These are phyloP conservation scores for Blepharisma japonicum DNA, from an alignment of 73 alveolate genomes.

Conservation along the genomic window DNA sequence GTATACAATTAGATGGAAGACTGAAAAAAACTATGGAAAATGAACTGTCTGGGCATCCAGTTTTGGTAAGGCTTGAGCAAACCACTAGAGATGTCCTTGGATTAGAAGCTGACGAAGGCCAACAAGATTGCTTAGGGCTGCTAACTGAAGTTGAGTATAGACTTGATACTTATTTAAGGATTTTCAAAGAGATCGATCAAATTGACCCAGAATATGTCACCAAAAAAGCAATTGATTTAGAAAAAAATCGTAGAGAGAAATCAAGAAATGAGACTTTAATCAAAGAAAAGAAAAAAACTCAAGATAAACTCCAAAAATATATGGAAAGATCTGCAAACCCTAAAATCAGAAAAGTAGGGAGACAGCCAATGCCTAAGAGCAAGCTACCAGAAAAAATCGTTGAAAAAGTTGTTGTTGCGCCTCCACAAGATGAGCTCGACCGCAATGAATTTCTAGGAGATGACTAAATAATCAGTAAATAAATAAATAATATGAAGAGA, in stretches of 20 bases:
- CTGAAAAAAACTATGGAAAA: conserved; percentile 1
- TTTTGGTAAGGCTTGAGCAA: conserved; percentile 14
- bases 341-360: conserved; percentile 25
- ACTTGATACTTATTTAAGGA: conserved; percentile 16
- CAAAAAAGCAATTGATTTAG: neutral
- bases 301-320: neutral
- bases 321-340: conserved; percentile 20
- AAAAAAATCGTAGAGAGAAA: conserved; percentile 8
- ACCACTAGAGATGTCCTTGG: conserved; percentile 19
- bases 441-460: conserved; percentile 29
- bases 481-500: neutral
- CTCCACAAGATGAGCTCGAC: conserved; percentile 24
- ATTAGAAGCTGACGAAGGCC: conserved; percentile 3
- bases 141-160: neutral
- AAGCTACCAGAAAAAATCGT: conserved; percentile 20
- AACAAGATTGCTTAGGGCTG: conserved; percentile 1
- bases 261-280: neutral
- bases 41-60: conserved; percentile 12
- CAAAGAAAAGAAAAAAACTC: neutral
- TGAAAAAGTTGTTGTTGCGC: neutral
- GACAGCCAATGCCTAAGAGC: neutral
- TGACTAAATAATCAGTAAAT: neutral
- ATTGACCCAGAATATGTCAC: neutral
- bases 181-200: neutral
- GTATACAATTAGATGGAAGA: conserved; percentile 1